Base-by-base conservation (phyloP, 2,329 filamentous ascomycete genomes). In the Trichophyton schoenleinii region DNA sequence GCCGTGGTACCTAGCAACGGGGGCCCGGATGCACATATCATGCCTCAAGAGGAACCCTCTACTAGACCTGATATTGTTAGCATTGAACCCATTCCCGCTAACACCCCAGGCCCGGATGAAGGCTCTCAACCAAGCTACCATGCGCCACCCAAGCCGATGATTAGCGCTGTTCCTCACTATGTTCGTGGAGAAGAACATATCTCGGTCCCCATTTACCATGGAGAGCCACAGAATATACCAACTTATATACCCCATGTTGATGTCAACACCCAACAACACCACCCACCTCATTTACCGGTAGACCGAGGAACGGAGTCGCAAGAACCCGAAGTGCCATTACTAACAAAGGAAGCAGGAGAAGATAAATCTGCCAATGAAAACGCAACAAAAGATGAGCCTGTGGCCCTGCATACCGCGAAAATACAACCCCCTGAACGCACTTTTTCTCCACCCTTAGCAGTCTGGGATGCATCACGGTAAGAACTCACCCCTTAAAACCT, bases 401-500 rank as follows among this genome's bases (percentile, higher is more conserved):
- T 18, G 5, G 20, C 38, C 9, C 6, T 31, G 7, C 11, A 9
- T n/a, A 42, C 28, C 22, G 11, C 11, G 18, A 20, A 31, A 58
- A 36, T 31, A 15, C 34, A 25, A 22, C 25, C 13, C 3, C n/a
- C 67, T 58, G 59, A 79, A 66, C 75, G 77, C 61, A 73, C 72
- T 28, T 84, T 83, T 66, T 81, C 81, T 60, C 79, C 83, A n/a
- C 83, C 83, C 9, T 75, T 77, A 57, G 75, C 79, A 66, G 78
- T 83, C 67, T 87, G 84, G 84, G 82, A 87, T 71, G 82, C 83
- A 44, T 81, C 81, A 62, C 77, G 78, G 79, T 84, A 76, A 68
- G 80, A 68, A 59, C 46, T 48, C 11, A 8, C 20, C n/a, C n/a
- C 52, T 4, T 36, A 13, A 7, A 46, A 58, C 31, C 25, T 48